These are phyloP conservation scores for Acanthochlamys bracteata DNA, from an alignment of 106 monocot genomes.

Conservation along the genomic window DNA sequence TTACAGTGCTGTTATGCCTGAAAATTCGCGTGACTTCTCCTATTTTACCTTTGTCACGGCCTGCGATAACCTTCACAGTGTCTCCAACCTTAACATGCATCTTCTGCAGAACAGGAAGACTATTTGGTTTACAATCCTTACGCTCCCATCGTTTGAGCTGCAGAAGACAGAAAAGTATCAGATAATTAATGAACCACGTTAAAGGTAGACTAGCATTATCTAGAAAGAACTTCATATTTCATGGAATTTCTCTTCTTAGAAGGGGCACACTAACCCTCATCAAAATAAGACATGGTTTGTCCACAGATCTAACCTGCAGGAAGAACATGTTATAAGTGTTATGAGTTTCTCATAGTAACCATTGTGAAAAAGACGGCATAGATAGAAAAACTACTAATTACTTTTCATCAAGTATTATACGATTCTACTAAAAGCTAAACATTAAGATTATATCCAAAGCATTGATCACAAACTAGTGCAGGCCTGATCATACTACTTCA, in stretches of 20 bases:
- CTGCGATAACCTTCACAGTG: constrained; percentile 48
- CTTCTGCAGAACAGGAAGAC: constrained; percentile 86
- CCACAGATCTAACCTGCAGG: background rate
- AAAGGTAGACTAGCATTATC: background rate
- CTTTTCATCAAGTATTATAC: too few relatives aligned
- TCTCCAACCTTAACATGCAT: constrained; percentile 98
- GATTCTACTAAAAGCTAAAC: too few relatives aligned
- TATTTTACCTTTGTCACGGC: background rate
- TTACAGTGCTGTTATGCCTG: constrained; percentile 46
- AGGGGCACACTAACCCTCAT: constrained; percentile 52
- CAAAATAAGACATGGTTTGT: constrained; percentile 31
- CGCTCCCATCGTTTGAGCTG: constrained; percentile 95
- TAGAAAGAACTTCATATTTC: background rate
- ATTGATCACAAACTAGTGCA: too few relatives aligned
- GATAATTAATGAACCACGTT: background rate
- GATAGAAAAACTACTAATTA: too few relatives aligned
- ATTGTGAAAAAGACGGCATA: too few relatives aligned
- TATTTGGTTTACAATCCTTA: constrained; percentile 88
- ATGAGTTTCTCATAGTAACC: background rate
- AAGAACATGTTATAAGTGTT: background rate
- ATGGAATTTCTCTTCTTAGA: background rate
- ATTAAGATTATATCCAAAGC: too few relatives aligned
- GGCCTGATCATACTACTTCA: too few relatives aligned
- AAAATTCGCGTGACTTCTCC: background rate
- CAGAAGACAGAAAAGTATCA: constrained; percentile 6